Base-by-base conservation (phyloP, 352 stramenopile species). In the Globisporangium yorkense region DNA sequence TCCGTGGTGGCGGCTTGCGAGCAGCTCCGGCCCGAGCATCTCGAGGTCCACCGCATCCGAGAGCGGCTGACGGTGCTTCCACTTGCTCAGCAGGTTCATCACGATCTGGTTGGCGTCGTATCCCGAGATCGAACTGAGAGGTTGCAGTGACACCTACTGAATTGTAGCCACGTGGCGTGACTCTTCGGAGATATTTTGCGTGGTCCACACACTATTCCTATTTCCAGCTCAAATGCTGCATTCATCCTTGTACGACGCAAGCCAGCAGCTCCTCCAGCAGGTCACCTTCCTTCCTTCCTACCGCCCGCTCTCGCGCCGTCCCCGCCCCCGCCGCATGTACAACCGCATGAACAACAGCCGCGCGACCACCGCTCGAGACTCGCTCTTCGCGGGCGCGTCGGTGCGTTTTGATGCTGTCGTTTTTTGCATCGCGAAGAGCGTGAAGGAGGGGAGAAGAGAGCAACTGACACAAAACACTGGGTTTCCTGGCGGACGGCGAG, bases 331-430 rank as follows among this genome's bases (percentile, higher is more conserved):
- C 35, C 84, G 72, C 62, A 92, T 92, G 82, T 88, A 92, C 73
- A 92, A 92, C 53, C 74, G 82, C 63, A 90, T 90, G 80, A 79
- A 81, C 62, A 80, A 74, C 59, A 57, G 66, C 35, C 74, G 59
- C 65, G 62, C 72, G 13, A 59, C 72, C 2, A 71, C 63, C 63
- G 70, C 77, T 16, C 74, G 75, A 65, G 79, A 89, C 61, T 70
- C 74, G 31, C 74, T 92, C 41, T 92, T 92, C 66, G 71, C 72
- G 5, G 80, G 82, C 27, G 67, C 74, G 48, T 66, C 74, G 31
- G 82, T 77, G 5, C 69, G 80, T 33, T 33, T 45, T n/a, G 7
- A 21, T 16, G 21, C 2, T 33, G 2, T 35, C 24, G 24, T 27
- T 27, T 27, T 5, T 27, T 54, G 33, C 8, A 37, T 57, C 18